Percentiles rank a stretch among this genome's conserved stretches.
These are phyloP conservation scores for Meyerozyma elateridarum DNA, from an alignment of 1,139 yeast genomes.

Conservation along the genomic window DNA sequence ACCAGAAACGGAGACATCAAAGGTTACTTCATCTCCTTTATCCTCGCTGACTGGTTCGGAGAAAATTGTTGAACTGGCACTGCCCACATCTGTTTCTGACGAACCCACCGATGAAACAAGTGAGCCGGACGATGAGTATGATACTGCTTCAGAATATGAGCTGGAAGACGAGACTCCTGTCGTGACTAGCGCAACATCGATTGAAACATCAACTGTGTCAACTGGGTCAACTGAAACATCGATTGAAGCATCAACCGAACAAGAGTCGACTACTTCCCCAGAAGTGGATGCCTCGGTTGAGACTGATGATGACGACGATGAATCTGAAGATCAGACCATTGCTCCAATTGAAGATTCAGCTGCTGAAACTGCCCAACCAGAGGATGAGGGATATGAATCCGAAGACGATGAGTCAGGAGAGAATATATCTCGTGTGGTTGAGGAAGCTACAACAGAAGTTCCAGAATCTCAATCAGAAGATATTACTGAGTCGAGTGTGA, in stretches of 20 bases:
- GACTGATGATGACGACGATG: not conserved
- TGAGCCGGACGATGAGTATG: slow-evolving; percentile 3
- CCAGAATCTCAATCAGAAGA: too few species aligned
- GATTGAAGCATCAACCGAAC: too few species aligned
- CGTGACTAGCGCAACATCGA: not conserved
- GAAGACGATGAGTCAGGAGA: not conserved
- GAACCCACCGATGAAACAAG: slow-evolving; percentile 3
- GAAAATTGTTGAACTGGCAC: too few species aligned
- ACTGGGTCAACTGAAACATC: not conserved
- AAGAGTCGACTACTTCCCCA: too few species aligned
- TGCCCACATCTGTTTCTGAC: too few species aligned
- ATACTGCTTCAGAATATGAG: slow-evolving; percentile 6
- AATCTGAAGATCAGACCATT: not conserved
- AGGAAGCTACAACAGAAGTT: not conserved
- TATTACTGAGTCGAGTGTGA: not conserved
- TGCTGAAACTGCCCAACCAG: not conserved
- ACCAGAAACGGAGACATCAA: not conserved
- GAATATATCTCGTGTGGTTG: not conserved
- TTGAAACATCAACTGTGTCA: not conserved
- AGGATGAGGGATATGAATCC: not conserved
- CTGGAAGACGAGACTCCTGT: too few species aligned
- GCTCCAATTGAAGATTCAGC: not conserved
- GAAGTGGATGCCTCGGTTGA: not conserved
- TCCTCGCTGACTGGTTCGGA: too few species aligned
- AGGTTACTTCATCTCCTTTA: slow-evolving; percentile 5